Evolutionary conservation across 1,284 basidiomycete genomes (phyloP).

Genomic region (Pseudozyma pruni): DNA sequence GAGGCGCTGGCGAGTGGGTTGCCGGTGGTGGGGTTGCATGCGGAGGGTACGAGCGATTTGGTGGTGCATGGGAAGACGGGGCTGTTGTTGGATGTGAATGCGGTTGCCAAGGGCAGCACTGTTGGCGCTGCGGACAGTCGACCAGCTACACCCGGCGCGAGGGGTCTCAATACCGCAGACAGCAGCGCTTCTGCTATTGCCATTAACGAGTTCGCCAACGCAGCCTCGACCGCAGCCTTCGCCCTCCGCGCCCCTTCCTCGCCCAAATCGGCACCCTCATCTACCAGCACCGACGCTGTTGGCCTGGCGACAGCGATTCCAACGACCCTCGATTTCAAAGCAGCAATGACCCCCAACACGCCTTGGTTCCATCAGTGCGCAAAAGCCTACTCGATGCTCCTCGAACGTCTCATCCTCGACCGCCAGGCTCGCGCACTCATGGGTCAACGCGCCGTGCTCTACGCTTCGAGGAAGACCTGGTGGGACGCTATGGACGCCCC

Average conservation of each 20-base stretch:
- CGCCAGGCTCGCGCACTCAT: constrained; percentile 69
- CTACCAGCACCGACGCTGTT: not conserved
- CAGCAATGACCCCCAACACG: constrained; percentile 64
- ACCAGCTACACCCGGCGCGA: constrained; percentile 24
- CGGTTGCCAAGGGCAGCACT: constrained; percentile 32
- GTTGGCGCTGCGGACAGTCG: constrained; percentile 1
- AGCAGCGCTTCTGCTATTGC: constrained; percentile 8
- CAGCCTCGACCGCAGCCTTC: constrained; percentile 20
- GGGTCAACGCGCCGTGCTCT: constrained; percentile 69
- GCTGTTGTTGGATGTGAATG: constrained; percentile 65
- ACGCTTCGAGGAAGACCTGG: constrained; percentile 71
- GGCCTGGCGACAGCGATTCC: constrained; percentile 51
- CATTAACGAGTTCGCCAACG: constrained; percentile 40
- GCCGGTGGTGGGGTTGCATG: constrained; percentile 73
- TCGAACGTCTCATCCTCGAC: constrained; percentile 68
- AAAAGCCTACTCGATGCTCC: constrained; percentile 70
- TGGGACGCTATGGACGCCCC: constrained; percentile 73
- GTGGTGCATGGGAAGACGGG: constrained; percentile 71
- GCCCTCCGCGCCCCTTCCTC: constrained; percentile 9
- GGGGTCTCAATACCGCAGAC: not conserved
- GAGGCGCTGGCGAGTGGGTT: constrained; percentile 73
- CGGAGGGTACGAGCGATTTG: constrained; percentile 73
- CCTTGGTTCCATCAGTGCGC: constrained; percentile 68
- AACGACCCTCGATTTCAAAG: constrained; percentile 57
- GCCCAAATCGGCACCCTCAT: not conserved